Percentiles rank a stretch among this genome's conserved stretches.
Conservation (phyloP, 176 grass and related monocot genomes). For the Rhipidocladum racemiflorum region DNA sequence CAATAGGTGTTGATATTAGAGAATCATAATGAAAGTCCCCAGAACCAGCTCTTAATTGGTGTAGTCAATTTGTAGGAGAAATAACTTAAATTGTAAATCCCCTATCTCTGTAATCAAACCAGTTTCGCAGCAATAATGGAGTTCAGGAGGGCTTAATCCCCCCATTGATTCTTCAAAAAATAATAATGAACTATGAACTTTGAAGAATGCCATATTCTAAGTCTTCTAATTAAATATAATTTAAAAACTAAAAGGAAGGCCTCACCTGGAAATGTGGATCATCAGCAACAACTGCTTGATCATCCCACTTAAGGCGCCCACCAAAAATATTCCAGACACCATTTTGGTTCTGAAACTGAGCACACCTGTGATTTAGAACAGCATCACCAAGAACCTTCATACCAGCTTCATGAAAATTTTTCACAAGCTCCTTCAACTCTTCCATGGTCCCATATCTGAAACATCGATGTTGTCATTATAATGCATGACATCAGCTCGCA, state of each 20-base stretch:
- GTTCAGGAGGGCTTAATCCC: too few relatives aligned
- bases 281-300: slow-evolving; percentile 83
- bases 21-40: not conserved
- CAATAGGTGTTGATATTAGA: not conserved
- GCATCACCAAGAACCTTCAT: slow-evolving; percentile 96
- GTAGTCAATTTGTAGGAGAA: too few relatives aligned
- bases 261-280: slow-evolving; percentile 98
- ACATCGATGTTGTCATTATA: slow-evolving; percentile 22
- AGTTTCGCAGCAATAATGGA: too few relatives aligned
- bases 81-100: too few relatives aligned
- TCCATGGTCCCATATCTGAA: slow-evolving; percentile 87
- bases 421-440: slow-evolving; percentile 82
- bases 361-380: slow-evolving; percentile 94
- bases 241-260: slow-evolving; percentile 1
- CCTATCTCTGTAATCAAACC: too few relatives aligned
- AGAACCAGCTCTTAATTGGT: too few relatives aligned
- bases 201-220: not conserved
- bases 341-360: slow-evolving; percentile 68
- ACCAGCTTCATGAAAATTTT: slow-evolving; percentile 64
- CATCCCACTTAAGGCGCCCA: slow-evolving; percentile 87
- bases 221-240: not conserved
- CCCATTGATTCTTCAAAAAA: not conserved
- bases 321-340: slow-evolving; percentile 98
- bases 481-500: slow-evolving; percentile 2
- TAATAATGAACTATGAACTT: not conserved